These are phyloP conservation scores for Trypanosoma caninum DNA, from an alignment of 208 protist genomes.

Conservation along the genomic window DNA sequence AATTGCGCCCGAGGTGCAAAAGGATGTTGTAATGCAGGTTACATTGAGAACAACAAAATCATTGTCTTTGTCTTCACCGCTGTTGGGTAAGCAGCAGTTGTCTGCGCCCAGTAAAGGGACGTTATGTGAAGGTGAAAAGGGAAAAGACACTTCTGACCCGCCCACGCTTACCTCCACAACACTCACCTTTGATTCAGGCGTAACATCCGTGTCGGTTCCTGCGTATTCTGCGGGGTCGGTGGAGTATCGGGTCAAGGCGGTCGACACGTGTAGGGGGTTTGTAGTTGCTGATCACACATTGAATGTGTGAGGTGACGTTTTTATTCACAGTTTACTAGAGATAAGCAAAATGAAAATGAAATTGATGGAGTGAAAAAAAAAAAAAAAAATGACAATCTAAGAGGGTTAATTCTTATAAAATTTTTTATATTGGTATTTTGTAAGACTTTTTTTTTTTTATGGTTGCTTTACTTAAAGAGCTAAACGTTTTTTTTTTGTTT, in stretches of 20 bases:
- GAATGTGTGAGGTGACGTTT: background rate
- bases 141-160: constrained; percentile 2
- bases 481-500: no score
- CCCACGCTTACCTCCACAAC: constrained; percentile 28
- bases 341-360: background rate
- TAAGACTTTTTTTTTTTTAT: no score
- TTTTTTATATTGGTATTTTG: no score
- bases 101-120: background rate
- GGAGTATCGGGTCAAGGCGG: constrained; percentile 46
- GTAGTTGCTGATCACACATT: constrained; percentile 47
- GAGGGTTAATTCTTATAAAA: no score
- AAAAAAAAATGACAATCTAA: no score
- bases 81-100: constrained; percentile 5
- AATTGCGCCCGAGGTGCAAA: constrained; percentile 21
- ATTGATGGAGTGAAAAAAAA: constrained; percentile 4
- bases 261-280: constrained; percentile 48
- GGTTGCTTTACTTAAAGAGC: no score
- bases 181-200: constrained; percentile 60
- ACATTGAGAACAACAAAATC: constrained; percentile 10
- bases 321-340: background rate
- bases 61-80: background rate
- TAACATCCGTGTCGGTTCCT: constrained; percentile 41
- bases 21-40: constrained; percentile 52
- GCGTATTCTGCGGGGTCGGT: constrained; percentile 7
- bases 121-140: background rate